phyloP scores from a whole-genome alignment of 2,329 filamentous ascomycete species.

The Fusarium acutatum region DNA sequence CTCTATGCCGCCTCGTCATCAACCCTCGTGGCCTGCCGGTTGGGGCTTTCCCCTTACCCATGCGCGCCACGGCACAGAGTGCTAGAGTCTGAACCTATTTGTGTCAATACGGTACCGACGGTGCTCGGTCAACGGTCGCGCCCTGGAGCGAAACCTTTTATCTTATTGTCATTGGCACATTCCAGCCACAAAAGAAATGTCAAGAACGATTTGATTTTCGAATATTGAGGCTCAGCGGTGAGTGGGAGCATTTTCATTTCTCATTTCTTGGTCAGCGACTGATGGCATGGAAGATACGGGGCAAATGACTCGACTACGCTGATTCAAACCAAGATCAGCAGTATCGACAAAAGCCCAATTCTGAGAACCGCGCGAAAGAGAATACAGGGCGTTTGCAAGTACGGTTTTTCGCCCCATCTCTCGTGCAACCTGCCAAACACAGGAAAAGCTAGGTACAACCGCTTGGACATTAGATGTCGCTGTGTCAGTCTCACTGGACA shows the following conservation, averaged over 20 bases:
- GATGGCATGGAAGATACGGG: background rate
- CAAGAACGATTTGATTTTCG: conserved; percentile 7
- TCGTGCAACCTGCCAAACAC: conserved; percentile 31
- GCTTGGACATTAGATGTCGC: conserved; percentile 19
- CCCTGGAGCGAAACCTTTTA: background rate
- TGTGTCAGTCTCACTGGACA: conserved; percentile 23
- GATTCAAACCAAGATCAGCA: conserved; percentile 19
- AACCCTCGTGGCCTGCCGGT: conserved; percentile 22
- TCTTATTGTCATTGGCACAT: background rate
- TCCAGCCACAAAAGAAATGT: background rate
- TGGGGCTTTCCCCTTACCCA: conserved; percentile 36
- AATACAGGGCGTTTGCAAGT: background rate
- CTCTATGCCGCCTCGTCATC: conserved; percentile 33
- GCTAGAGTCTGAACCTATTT: conserved; percentile 8
- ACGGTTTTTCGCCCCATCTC: conserved; percentile 10
- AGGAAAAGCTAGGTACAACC: conserved; percentile 6
- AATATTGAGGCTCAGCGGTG: conserved; percentile 29
- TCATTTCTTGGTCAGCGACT: conserved; percentile 18
- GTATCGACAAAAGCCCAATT: background rate
- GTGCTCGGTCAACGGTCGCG: conserved; percentile 10
- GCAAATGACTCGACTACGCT: conserved; percentile 19
- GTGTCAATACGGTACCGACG: background rate
- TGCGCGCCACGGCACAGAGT: conserved; percentile 5
- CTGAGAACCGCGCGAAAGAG: background rate
- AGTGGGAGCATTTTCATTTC: background rate